Base-by-base conservation (phyloP, 164 flowering plant genomes). In the Dillenia turbinata region DNA sequence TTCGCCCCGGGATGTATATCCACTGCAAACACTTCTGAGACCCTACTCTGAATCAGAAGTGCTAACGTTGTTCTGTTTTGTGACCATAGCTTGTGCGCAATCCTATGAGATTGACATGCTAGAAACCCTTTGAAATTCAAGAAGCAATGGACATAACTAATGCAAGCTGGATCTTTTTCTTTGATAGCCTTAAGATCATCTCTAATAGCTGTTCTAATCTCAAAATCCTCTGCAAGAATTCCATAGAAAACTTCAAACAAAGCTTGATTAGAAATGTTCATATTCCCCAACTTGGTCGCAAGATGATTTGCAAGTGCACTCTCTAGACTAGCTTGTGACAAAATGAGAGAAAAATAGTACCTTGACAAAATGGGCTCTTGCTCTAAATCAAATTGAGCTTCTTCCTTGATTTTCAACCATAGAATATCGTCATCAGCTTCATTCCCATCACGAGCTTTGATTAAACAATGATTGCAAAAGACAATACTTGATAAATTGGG, bases 1-100 rank as follows among this genome's bases (percentile, higher is more conserved):
- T 45, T 81, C 1, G 97, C 97, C 0, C 84, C 90, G 0, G 97
- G 97, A 66, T 90, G 95, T 44, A 90, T 88, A 54, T 90, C 95
- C 46, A 90, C 83, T 0, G 84, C 88, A 54, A 90, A 88, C 8
- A 77, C 83, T 56, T 86, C 91, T 2, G 92, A 85, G 0, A 83
- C 89, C 56, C 90, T 62, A 66, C 73, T 90, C 65, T 90, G 95
- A 10, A 90, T 77, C 64, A 85, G 8, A 0, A 83, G 54, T 0
- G 97, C 94, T 54, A 86, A 22, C 2, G 66, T 62, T 47, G 67
- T 69, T 44, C 97, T 69, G 4, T 77, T 80, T 12, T 79, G 72
- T 12, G 69, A 54, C 92, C 94, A 90, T 4, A 90, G 63, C 44
- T 75, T 76, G 43, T 90, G 87, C 0, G 89, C 86, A 8, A 81